Evolutionary conservation across 2,329 filamentous ascomycete species (phyloP).

Genomic region (Davidsoniella virescens): DNA sequence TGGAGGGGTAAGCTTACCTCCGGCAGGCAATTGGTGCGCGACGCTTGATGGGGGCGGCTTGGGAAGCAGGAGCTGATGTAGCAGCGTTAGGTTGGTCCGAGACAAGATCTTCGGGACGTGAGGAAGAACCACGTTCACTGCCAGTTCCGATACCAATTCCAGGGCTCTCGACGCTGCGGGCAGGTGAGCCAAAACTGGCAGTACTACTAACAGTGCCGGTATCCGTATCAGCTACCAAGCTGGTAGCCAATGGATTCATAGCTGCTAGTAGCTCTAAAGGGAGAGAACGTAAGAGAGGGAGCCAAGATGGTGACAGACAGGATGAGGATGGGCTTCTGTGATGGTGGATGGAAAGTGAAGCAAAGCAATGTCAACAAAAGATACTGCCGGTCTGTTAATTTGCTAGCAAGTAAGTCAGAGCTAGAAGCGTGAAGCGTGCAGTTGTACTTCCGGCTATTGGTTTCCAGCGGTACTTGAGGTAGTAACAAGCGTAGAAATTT

Average conservation of each 20-base stretch:
- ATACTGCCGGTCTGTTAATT: too few relatives aligned
- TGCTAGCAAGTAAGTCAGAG: too few relatives aligned
- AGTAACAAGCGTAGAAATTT: too few relatives aligned
- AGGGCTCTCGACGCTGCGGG: neutral
- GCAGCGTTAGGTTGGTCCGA: neutral
- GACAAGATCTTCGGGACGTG: too few relatives aligned
- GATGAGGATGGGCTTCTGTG: too few relatives aligned
- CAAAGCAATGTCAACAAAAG: too few relatives aligned
- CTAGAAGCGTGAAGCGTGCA: too few relatives aligned
- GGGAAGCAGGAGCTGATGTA: neutral
- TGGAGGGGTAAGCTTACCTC: constrained; percentile 24
- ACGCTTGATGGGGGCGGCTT: constrained; percentile 25
- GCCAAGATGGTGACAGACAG: too few relatives aligned
- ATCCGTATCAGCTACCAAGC: neutral
- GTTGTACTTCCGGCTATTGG: too few relatives aligned
- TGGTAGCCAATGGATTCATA: constrained; percentile 3
- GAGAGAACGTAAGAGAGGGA: too few relatives aligned
- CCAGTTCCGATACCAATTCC: neutral
- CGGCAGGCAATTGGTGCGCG: constrained; percentile 36
- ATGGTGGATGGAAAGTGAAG: too few relatives aligned
- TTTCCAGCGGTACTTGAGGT: too few relatives aligned
- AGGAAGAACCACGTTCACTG: neutral
- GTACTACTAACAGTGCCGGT: neutral
- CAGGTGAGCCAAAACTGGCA: constrained; percentile 3
- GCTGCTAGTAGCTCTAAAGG: neutral